A percentile compares a stretch with the other conserved stretches of the same genome.
Evolutionary conservation across 805 yeast species (phyloP).

Genomic region (Alloascoidea africana): DNA sequence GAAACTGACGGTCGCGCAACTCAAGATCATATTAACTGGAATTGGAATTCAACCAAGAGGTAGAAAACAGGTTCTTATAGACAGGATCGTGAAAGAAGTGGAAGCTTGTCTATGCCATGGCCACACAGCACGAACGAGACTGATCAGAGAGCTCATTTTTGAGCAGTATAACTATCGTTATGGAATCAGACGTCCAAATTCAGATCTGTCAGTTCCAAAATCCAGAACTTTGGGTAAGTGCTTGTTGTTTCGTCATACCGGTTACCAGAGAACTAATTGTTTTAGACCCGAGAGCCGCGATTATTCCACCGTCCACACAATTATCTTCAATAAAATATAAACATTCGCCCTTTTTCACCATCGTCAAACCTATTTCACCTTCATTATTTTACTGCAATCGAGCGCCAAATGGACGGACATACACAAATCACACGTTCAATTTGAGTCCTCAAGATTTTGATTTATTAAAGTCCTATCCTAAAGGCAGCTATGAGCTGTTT

Average conservation of each 20-base stretch:
- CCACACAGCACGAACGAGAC: constrained; percentile 27
- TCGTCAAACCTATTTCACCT: background rate
- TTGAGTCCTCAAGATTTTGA: constrained; percentile 27
- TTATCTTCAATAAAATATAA: background rate
- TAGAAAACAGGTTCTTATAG: constrained; percentile 43
- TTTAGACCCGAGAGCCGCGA: background rate
- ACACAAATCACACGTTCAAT: constrained; percentile 17
- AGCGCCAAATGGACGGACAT: constrained; percentile 4
- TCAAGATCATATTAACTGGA: constrained; percentile 13
- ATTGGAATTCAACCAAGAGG: constrained; percentile 37
- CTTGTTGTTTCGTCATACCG: background rate
- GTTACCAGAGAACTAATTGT: background rate
- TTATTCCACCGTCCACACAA: background rate
- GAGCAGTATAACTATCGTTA: constrained; percentile 18
- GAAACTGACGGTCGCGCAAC: constrained; percentile 14
- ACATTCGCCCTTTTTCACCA: constrained; percentile 1
- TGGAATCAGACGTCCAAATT: constrained; percentile 10
- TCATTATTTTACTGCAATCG: constrained; percentile 1
- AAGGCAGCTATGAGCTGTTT: constrained; percentile 23
- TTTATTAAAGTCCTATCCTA: constrained; percentile 17
- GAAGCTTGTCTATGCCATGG: constrained; percentile 24
- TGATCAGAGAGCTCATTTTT: constrained; percentile 27
- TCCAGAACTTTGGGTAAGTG: constrained; percentile 6
- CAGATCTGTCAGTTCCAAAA: constrained; percentile 13
- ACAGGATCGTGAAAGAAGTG: constrained; percentile 33